Percentiles rank a stretch among this genome's conserved stretches.
Evolutionary conservation across 148 eudicot species (phyloP).

Genomic region (Chenopodium suecicum): DNA sequence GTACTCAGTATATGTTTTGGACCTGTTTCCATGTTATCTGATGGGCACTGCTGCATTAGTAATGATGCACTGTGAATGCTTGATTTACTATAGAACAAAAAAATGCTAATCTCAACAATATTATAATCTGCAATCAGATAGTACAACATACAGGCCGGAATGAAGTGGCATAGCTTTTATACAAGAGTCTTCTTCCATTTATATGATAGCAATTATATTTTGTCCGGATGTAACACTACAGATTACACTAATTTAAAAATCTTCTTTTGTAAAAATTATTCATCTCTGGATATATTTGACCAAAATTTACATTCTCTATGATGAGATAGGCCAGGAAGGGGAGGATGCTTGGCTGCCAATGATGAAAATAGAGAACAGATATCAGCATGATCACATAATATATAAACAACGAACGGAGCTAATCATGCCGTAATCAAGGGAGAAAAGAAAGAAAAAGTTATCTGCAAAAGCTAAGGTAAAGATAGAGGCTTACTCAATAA

Average conservation of each 20-base stretch:
- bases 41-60: background rate
- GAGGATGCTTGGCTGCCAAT: constrained; percentile 43
- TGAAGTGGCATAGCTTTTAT: constrained; percentile 4
- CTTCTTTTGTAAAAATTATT: background rate
- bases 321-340: constrained; percentile 41
- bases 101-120: background rate
- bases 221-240: background rate
- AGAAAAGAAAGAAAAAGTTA: background rate
- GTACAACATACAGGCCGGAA: background rate
- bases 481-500: constrained; percentile 39
- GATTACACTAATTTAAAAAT: background rate
- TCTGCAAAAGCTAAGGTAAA: too few species aligned
- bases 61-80: background rate
- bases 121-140: background rate
- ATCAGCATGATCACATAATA: background rate
- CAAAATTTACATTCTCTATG: constrained; percentile 17
- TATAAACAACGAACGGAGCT: background rate
- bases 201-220: background rate
- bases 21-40: background rate
- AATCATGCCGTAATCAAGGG: background rate
- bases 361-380: background rate
- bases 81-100: background rate
- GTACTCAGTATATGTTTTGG: background rate
- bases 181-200: constrained; percentile 4
- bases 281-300: background rate